A percentile compares a stretch with the other conserved stretches of the same genome.
phyloP scores from a whole-genome alignment of 345 rosid species.

The Citrus australasica region DNA sequence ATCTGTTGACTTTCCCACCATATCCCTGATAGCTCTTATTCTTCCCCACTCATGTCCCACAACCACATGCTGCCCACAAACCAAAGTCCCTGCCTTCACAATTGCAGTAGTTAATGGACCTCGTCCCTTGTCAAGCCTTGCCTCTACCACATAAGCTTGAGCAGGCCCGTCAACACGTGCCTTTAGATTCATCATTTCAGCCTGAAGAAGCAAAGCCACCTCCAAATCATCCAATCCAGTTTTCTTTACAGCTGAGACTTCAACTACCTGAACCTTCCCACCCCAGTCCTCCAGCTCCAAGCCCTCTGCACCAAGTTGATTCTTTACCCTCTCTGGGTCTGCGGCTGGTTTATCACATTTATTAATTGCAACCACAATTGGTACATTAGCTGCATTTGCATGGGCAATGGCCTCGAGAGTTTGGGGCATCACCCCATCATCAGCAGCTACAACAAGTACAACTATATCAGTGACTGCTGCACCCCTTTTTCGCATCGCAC shows the following conservation, averaged over 20 bases:
- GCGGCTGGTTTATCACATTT: constrained; percentile 93
- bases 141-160: constrained; percentile 96
- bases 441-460: constrained; percentile 95
- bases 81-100: constrained; percentile 84
- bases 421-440: constrained; percentile 99
- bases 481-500: constrained; percentile 96
- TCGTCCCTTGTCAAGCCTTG: constrained; percentile 85
- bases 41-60: constrained; percentile 91
- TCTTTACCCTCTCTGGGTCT: constrained; percentile 70
- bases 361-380: constrained; percentile 85
- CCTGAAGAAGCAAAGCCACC: constrained; percentile 89
- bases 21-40: constrained; percentile 80
- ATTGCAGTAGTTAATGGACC: constrained; percentile 89
- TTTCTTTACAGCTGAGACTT: constrained; percentile 77
- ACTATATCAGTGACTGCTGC: constrained; percentile 94
- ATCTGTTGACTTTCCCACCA: constrained; percentile 56
- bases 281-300: constrained; percentile 87
- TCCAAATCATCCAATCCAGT: constrained; percentile 76
- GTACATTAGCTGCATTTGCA: constrained; percentile 85
- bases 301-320: constrained; percentile 86
- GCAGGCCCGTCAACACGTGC: constrained; percentile 89
- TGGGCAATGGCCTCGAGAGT: constrained; percentile 88
- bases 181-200: constrained; percentile 84
- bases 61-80: constrained; percentile 74
- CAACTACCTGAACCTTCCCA: constrained; percentile 87